Base-by-base conservation (phyloP, 495 filamentous ascomycete genomes). In the Talaromyces liani region DNA sequence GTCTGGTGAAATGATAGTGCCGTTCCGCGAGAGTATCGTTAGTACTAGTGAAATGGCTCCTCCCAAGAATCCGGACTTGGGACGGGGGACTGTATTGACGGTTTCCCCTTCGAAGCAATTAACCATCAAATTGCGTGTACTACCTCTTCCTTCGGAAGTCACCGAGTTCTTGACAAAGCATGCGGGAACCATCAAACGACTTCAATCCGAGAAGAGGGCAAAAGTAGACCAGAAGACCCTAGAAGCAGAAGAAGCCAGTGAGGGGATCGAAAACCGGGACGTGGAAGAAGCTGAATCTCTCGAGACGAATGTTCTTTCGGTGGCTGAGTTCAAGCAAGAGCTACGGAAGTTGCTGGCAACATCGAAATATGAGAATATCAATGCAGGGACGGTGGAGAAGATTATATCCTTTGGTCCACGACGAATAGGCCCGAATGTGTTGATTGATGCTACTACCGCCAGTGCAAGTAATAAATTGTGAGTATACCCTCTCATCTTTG, bases 1-100 rank as follows among this genome's bases (percentile, higher is more conserved):
- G 67, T 89, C 90, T 61, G 91, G 93, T 61, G 89, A 89, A 34
- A 92, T 95, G 2, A 98, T 98, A 60, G 94, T 99, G 5, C 94
- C 94, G 6, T 99, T 96, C 73, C 84, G 93, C 20, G 94, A 99
- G 74, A 92, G 90, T 2, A 97, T 96, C 53, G 87, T 96, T 36
- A 82, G 84, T 55, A 90, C 88, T 1, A 80, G 88, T 16, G 94
- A 98, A 71, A 98, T 98, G 94, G 85, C 91, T 2, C 85, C 92
- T 0, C 89, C 92, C 0, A 92, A 81, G 65, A 89, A 93, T 68
- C 90, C 91, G 63, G 91, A 93, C 4, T 77, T 97, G 24, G 91
- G 93, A n/a, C 82, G 95, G 70, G 94, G 94, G 34, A 87, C 85
- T 0, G 88, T 96, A 0, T 73, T 91, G 20, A 81, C 84, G 1